Evolutionary conservation across 2,329 filamentous ascomycete species (phyloP).

Genomic region (Paraconiothyrium brasiliense): DNA sequence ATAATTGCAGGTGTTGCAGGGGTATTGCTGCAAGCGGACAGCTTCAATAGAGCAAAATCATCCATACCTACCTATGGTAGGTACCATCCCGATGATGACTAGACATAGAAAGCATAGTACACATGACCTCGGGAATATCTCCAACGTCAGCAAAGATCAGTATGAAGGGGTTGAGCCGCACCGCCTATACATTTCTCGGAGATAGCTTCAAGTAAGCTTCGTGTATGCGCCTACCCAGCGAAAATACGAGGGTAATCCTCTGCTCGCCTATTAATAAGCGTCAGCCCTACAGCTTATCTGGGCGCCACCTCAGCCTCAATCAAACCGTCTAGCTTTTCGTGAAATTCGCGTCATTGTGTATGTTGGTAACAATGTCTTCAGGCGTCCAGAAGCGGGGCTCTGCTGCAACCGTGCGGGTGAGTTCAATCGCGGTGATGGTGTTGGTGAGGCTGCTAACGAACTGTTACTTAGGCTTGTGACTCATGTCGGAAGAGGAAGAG

Average conservation of each 20-base stretch:
- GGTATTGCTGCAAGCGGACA: no score
- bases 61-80: no score
- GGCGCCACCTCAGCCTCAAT: background rate
- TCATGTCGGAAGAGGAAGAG: conserved; percentile 38
- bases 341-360: background rate
- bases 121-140: no score
- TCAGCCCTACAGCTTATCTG: background rate
- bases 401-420: conserved; percentile 33
- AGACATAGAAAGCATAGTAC: no score
- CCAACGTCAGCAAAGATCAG: no score
- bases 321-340: background rate
- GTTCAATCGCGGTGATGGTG: background rate
- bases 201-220: no score
- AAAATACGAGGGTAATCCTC: background rate
- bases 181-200: no score
- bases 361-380: conserved; percentile 25
- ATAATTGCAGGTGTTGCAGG: no score
- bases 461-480: conserved; percentile 32
- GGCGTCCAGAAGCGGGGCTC: conserved; percentile 36
- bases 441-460: background rate
- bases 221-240: background rate
- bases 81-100: no score
- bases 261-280: conserved; percentile 5
- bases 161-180: no score
- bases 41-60: no score